These are phyloP conservation scores for Mortierella sp. DNA, from an alignment of 371 early-diverging fungal species.

Conservation along the genomic window DNA sequence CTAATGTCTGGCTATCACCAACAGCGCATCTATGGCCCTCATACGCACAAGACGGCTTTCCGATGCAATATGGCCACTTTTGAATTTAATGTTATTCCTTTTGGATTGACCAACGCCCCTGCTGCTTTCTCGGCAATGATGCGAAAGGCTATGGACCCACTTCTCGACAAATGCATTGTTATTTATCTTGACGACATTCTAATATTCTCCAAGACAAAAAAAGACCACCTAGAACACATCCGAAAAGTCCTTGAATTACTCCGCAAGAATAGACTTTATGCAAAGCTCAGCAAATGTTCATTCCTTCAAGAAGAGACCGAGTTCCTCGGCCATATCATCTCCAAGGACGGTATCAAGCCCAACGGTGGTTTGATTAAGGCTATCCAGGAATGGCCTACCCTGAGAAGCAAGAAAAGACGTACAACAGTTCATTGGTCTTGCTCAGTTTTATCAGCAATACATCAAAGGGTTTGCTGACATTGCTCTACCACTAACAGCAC, in stretches of 20 bases:
- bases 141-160: too few species aligned
- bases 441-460: conserved; percentile 46
- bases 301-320: neutral
- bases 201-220: conserved; percentile 24
- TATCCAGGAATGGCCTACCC: conserved; percentile 1
- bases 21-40: conserved; percentile 19
- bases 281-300: conserved; percentile 60
- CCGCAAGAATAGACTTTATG: conserved; percentile 39
- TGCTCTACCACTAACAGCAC: conserved; percentile 52
- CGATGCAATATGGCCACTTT: conserved; percentile 50
- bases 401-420: too few species aligned
- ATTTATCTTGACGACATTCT: conserved; percentile 55
- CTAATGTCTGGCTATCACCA: conserved; percentile 25
- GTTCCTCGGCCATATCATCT: neutral
- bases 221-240: conserved; percentile 59
- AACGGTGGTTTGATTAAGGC: neutral
- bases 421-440: too few species aligned
- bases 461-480: conserved; percentile 56
- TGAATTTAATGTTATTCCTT: conserved; percentile 57
- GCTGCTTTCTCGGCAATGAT: conserved; percentile 7
- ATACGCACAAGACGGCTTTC: conserved; percentile 40
- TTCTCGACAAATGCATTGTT: conserved; percentile 14
- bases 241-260: conserved; percentile 52
- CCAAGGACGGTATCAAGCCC: neutral
- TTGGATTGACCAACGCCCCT: conserved; percentile 56